Evolutionary conservation across 169 alveolate genomes (phyloP), one percentile per base, ranked within the genome.

Genomic region (Eimeria tenella): DNA sequence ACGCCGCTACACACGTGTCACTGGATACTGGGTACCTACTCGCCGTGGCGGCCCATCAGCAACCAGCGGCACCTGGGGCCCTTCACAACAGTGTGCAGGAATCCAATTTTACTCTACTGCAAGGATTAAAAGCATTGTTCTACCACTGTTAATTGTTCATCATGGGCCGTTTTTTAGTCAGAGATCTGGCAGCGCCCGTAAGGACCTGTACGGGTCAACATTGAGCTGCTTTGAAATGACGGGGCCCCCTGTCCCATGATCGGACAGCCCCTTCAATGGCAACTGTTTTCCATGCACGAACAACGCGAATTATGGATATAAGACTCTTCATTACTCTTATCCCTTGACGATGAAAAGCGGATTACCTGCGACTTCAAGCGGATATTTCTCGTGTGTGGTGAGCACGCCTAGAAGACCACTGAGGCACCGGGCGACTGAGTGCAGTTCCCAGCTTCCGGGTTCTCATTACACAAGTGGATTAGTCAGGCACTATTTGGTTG

Each of bases 191-290:
- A 55, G 56, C 58, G 62, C 42, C 75, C 56, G 49, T 68, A 25
- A 73, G 42, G 0, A 58, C 42, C 19, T 56, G 60, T 9, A 60
- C 70, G n/a, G 15, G 17, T 60, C 19, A 15, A 60, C 70, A 60
- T 15, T 15, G 23, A 58, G 58, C 53, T 50, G 86, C 86, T 75
- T 50, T 50, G 75, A 31, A 23, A 21, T 55, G 42, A 31, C 0
- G 73, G 90, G 90, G 90, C 42, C 75, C 90, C 89, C 56, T 52
- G 73, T 82, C 75, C 42, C 58, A 55, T 79, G 56, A 63, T 19
- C 65, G 86, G 65, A 7, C 49, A 52, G 11, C 42, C 42, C 4
- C 42, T 31, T 31, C 42, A 31, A 31, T 31, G 42, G 42, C 42
- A 31, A 31, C 42, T 31, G 42, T 31, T 31, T 31, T 0, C 42